Evolutionary conservation across 2,329 filamentous ascomycete genomes (phyloP), one percentile per base, ranked within the genome.

Genomic region (Thelonectria discophora): DNA sequence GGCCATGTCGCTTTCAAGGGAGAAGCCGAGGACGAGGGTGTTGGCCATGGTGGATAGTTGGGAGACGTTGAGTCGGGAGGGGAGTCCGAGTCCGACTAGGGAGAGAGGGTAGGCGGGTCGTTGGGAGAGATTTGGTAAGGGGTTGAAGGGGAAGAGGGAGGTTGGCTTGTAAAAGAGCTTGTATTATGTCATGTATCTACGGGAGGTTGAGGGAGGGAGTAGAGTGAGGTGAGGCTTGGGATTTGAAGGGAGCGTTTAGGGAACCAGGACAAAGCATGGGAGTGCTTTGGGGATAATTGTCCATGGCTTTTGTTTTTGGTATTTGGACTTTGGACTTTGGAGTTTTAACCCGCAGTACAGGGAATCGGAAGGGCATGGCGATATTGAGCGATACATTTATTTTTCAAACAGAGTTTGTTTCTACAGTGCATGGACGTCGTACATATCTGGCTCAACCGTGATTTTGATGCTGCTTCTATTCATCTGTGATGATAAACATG

Each of bases 31-130:
- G 65, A 81, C 81, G 13, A 73, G 79, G 37, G 85, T 88, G 27
- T 71, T 85, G 48, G 78, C 80, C 47, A 86, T 88, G 83, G 84
- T 88, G 40, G 79, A 87, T 68, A 80, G 76, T 60, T 79, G 87
- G 61, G 85, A 88, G 78, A 79, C 73, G 34, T 72, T 74, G 55
- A 84, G 80, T 63, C 75, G 78, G 43, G 77, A 78, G 21, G 72
- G 67, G 5, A 85, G 82, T 55, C 43, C 40, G 20, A 54, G 51
- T 18, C 50, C 55, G 18, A 63, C 58, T 17, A 40, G 53, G 17
- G 40, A 56, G 27, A 56, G 42, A 18, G 17, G n/a, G n/a, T n/a
- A n/a, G n/a, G n/a, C n/a, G n/a, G n/a, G n/a, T n/a, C n/a, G n/a
- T n/a, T n/a, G n/a, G n/a, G n/a, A n/a, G n/a, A n/a, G n/a, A n/a